phyloP scores from a whole-genome alignment of 225 moss, liverwort and hornwort species.

The Ulota crispa region DNA sequence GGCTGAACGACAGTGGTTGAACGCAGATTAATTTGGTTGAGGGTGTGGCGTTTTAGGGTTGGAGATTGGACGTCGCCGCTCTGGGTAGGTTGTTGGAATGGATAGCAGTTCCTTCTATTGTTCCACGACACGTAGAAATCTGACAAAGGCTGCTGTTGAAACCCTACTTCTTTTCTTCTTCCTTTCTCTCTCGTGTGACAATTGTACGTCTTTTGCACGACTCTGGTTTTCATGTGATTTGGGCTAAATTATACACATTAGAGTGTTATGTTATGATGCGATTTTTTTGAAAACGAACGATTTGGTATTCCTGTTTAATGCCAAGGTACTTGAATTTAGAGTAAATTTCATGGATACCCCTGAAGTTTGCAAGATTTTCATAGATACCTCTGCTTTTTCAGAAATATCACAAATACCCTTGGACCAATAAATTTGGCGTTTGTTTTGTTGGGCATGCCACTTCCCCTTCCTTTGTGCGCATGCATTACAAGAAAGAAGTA shows the following conservation, averaged over 20 bases:
- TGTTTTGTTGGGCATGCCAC: too few relatives aligned
- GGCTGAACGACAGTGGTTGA: constrained; percentile 18
- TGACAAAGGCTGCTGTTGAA: constrained; percentile 16
- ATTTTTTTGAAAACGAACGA: background rate
- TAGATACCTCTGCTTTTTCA: too few relatives aligned
- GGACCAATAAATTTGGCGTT: too few relatives aligned
- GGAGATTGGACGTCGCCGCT: too few relatives aligned
- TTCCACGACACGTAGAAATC: constrained; percentile 24
- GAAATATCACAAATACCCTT: too few relatives aligned
- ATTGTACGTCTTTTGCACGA: background rate
- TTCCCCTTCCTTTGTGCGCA: too few relatives aligned
- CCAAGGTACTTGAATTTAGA: background rate
- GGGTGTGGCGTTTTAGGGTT: background rate
- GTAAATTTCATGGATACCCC: too few relatives aligned
- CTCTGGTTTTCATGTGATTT: background rate
- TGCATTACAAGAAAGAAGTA: too few relatives aligned
- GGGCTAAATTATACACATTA: background rate
- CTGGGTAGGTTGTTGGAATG: too few relatives aligned
- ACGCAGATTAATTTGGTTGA: background rate
- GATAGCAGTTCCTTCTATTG: background rate
- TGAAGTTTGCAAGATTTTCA: too few relatives aligned
- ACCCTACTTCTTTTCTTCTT: background rate
- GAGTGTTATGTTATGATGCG: background rate
- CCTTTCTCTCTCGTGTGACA: background rate
- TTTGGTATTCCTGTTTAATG: background rate